These are phyloP conservation scores for Talaromyces islandicus DNA, from an alignment of 2,329 filamentous ascomycete species.

Conservation along the genomic window DNA sequence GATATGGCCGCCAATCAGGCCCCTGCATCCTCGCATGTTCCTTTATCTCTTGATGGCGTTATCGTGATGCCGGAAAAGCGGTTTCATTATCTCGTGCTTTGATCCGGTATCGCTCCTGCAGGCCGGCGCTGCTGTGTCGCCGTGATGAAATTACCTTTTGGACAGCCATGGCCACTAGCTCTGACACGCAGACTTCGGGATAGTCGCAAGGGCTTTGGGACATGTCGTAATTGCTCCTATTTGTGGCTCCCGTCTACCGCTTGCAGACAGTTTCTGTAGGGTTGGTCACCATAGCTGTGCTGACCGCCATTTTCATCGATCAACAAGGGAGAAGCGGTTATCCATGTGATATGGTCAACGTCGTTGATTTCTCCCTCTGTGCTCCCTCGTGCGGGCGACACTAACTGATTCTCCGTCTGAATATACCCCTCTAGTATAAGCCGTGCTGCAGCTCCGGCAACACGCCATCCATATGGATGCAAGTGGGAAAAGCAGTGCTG, in stretches of 20 bases:
- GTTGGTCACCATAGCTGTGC: not conserved
- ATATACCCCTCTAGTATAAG: not conserved
- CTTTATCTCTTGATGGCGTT: conserved; percentile 8
- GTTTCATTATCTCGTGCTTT: not conserved
- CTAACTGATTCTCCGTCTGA: not conserved
- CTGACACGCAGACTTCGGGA: conserved; percentile 4
- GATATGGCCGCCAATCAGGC: conserved; percentile 8
- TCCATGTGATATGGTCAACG: conserved; percentile 10
- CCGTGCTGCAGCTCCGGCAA: conserved; percentile 2
- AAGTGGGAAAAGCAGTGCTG: conserved; percentile 4
- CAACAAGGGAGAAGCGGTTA: not conserved
- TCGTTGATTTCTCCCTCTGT: not conserved
- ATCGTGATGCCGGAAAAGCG: conserved; percentile 1
- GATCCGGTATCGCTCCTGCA: not conserved
- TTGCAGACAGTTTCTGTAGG: conserved; percentile 4
- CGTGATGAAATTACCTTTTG: not conserved
- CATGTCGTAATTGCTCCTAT: conserved; percentile 9
- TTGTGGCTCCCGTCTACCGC: conserved; percentile 2
- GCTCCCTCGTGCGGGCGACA: not conserved
- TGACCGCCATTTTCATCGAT: conserved; percentile 10
- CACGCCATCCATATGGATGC: conserved; percentile 5
- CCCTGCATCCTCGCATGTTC: conserved; percentile 6
- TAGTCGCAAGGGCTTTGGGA: conserved; percentile 6
- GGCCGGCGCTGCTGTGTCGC: not conserved
- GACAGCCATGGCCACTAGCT: conserved; percentile 1